Base-by-base conservation (phyloP, 257 asterid genomes). In the Primulina huaijiensis region DNA sequence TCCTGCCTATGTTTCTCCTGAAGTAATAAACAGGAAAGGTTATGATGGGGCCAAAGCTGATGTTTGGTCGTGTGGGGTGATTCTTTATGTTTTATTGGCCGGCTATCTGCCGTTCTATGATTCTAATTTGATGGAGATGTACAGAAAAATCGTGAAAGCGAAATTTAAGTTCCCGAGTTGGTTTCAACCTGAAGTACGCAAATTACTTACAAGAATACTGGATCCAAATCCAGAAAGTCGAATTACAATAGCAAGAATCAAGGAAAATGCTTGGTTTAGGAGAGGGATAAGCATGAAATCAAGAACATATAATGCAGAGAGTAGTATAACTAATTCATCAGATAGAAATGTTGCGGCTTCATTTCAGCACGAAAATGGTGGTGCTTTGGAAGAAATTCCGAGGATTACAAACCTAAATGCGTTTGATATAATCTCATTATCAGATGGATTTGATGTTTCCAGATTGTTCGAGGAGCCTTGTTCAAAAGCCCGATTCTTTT, bases 1-100 rank as follows among this genome's bases (percentile, higher is more conserved):
- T 11, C 96, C 97, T 19, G 90, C 95, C 0, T 91, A 91, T 67
- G 96, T 89, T 61, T 95, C 97, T 19, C 97, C 97, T 0, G 97
- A 91, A 74, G 95, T 89, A 50, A 83, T 91, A 5, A 79, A 74
- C 52, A 70, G 90, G 75, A 89, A 82, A 72, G 97, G 96, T 21
- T 91, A 91, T 53, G 93, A 91, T 55, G 97, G 96, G n/a, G 78
- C 78, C 9, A 85, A 78, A 67, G 91, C 91, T 1, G 97, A 91
- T 78, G 79, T 83, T 8, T 92, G 97, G 97, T 92, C 96, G 0
- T 89, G 96, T 72, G 97, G 97, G 74, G 95, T 92, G 56, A 75
- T 92, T 71, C 80, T 89, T 6, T 92, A 67, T 67, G 96, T 92
- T 46, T 63, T 92, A 62, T 50, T 92, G 72, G 84, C 95, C 4